Evolutionary conservation across 129 eudicot species (phyloP).

Genomic region (Tanacetum coccineum): DNA sequence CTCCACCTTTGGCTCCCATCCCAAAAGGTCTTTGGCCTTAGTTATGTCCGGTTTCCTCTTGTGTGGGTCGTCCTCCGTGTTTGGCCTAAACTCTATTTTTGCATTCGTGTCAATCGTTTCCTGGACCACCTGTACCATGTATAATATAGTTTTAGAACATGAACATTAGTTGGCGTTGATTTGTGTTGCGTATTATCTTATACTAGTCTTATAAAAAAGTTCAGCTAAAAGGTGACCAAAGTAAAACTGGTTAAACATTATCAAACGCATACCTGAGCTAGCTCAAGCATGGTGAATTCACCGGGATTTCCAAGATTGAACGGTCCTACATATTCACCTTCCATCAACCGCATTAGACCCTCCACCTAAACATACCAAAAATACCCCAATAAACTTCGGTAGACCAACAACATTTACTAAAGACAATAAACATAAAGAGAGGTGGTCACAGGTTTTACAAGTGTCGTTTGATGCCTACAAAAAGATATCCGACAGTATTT

Average conservation of each 20-base stretch:
- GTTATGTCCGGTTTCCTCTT: constrained; percentile 91
- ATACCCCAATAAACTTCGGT: neutral
- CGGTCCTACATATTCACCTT: constrained; percentile 95
- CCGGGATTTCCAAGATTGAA: constrained; percentile 98
- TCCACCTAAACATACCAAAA: constrained; percentile 52
- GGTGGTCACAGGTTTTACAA: constrained; percentile 18
- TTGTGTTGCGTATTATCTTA: neutral
- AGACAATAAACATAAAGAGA: neutral
- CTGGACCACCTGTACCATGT: constrained; percentile 67
- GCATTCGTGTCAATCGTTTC: constrained; percentile 92
- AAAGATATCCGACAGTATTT: constrained; percentile 23
- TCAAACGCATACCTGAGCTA: constrained; percentile 64
- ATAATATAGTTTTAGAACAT: too few relatives aligned
- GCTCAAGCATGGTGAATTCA: constrained; percentile 98
- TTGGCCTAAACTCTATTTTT: constrained; percentile 70
- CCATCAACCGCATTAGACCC: constrained; percentile 97
- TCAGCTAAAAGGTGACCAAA: neutral
- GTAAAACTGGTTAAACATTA: neutral
- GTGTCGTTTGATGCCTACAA: neutral
- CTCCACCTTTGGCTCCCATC: constrained; percentile 95
- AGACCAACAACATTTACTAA: neutral
- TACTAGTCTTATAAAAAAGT: neutral
- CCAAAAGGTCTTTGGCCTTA: constrained; percentile 78
- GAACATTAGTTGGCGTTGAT: too few relatives aligned
- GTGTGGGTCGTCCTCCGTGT: constrained; percentile 99